A percentile compares a stretch with the other conserved stretches of the same genome.
These are phyloP conservation scores for Neoboletus magnificus DNA, from an alignment of 768 basidiomycete genomes.

Conservation along the genomic window DNA sequence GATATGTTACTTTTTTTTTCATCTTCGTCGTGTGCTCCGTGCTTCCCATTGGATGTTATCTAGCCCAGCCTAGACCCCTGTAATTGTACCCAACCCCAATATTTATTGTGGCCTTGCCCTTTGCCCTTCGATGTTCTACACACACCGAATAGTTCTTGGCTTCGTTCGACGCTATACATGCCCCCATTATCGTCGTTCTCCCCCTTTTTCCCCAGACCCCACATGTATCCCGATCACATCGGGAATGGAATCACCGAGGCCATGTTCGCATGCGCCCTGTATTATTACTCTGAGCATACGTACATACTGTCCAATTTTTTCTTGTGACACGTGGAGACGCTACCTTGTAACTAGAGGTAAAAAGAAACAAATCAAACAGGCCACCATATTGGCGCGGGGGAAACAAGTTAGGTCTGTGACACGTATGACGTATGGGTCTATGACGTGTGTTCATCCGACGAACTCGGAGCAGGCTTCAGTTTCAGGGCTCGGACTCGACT, in stretches of 20 bases:
- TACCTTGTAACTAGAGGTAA: neutral
- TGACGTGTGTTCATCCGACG: neutral
- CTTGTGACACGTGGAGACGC: neutral
- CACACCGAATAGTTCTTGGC: neutral
- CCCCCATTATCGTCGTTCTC: neutral
- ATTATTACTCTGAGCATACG: slow-evolving; percentile 17
- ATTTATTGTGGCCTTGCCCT: slow-evolving; percentile 15
- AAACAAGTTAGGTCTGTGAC: neutral
- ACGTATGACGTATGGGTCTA: neutral
- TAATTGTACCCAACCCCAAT: slow-evolving; percentile 23
- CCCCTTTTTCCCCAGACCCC: neutral
- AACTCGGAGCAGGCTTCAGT: neutral
- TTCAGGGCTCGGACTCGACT: neutral
- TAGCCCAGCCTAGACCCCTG: slow-evolving; percentile 33
- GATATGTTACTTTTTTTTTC: slow-evolving; percentile 28
- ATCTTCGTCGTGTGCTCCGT: neutral
- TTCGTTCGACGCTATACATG: neutral
- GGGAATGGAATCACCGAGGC: slow-evolving; percentile 6
- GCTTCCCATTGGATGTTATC: slow-evolving; percentile 23
- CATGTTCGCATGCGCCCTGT: slow-evolving; percentile 10
- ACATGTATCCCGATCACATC: neutral
- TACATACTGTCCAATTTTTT: slow-evolving; percentile 13
- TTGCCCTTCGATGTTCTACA: neutral
- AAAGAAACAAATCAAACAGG: neutral
- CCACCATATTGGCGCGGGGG: too few relatives aligned